Percentiles rank a stretch among this genome's conserved stretches.
Evolutionary conservation across 768 basidiomycete genomes (phyloP).

Genomic region (Macrocybe gigantea): DNA sequence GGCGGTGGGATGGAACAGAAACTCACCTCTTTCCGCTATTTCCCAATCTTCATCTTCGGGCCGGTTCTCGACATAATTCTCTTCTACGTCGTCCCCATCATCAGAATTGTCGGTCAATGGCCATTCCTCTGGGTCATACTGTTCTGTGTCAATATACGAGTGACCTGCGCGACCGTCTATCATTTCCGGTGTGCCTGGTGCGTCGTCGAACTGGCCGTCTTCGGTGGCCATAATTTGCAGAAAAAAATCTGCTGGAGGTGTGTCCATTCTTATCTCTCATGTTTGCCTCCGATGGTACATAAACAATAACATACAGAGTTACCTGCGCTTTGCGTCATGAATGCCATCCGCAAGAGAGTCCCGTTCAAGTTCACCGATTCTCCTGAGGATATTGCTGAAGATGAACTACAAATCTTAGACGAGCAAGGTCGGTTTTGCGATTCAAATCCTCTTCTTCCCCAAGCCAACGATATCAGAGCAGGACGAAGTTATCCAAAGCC

Average conservation of each 20-base stretch:
- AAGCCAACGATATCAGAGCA: constrained; percentile 40
- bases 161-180: constrained; percentile 20
- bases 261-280: too few relatives aligned
- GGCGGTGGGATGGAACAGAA: neutral
- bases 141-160: constrained; percentile 39
- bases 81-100: constrained; percentile 32
- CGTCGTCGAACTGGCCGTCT: constrained; percentile 61
- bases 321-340: constrained; percentile 19
- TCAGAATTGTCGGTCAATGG: constrained; percentile 29
- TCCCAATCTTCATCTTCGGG: constrained; percentile 91
- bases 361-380: constrained; percentile 32
- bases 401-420: constrained; percentile 33
- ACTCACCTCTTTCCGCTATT: constrained; percentile 71
- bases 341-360: constrained; percentile 36
- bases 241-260: too few relatives aligned
- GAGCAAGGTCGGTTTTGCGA: constrained; percentile 39
- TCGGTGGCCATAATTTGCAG: constrained; percentile 19
- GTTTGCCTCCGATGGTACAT: too few relatives aligned
- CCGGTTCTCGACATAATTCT: constrained; percentile 49
- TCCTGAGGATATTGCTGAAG: constrained; percentile 19
- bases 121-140: constrained; percentile 27
- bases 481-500: constrained; percentile 44
- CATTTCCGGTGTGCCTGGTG: constrained; percentile 23
- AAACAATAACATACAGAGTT: too few relatives aligned
- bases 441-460: neutral